Base-by-base conservation (phyloP, 345 rosid species). In the Lenwebbia sp. region DNA sequence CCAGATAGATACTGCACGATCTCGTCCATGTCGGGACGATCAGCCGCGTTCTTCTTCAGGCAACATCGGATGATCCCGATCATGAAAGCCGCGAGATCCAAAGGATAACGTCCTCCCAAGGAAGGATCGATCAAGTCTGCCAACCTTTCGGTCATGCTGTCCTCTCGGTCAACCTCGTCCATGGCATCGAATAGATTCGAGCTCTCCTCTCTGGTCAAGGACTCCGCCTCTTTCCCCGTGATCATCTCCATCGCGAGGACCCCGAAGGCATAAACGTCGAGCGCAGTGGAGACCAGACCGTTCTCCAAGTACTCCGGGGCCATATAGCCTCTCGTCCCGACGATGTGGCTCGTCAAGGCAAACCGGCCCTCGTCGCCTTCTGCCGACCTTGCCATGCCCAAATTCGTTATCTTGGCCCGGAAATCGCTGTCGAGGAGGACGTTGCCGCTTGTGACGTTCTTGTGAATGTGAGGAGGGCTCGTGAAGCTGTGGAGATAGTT, bases 21-120 rank as follows among this genome's bases (percentile, higher is more conserved):
- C 83, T 95, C 94, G 85, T 91, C 94, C 95, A 92, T 95, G 74
- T 90, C 83, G 82, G 97, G 99, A 33, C 99, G 98, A 85, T 74
- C 89, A 30, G 89, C 55, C 33, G 93, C 94, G 88, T 94, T 89
- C 88, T 87, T 92, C 75, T 90, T 85, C 82, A 95, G 85, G 91
- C 87, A 85, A 37, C 65, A 41, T 7, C 74, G 50, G 65, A 55
- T n/a, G 74, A 81, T 33, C 30, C 56, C 11, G 9, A 81, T 53
- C 87, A 85, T 23, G 47, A 81, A 28, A 30, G 50, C 25, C 10
- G 53, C 74, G 3, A 26, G 55, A 25, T 85, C 70, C 47, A 13
- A 55, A 54, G 87, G 87, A 54, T 85, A 85, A 15, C 44, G 44
- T 26, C 91, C 94, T 52, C 88, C 84, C 89, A 87, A 23, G 56